phyloP scores from a whole-genome alignment of 2,329 filamentous ascomycete genomes.

The Knufia petricola region DNA sequence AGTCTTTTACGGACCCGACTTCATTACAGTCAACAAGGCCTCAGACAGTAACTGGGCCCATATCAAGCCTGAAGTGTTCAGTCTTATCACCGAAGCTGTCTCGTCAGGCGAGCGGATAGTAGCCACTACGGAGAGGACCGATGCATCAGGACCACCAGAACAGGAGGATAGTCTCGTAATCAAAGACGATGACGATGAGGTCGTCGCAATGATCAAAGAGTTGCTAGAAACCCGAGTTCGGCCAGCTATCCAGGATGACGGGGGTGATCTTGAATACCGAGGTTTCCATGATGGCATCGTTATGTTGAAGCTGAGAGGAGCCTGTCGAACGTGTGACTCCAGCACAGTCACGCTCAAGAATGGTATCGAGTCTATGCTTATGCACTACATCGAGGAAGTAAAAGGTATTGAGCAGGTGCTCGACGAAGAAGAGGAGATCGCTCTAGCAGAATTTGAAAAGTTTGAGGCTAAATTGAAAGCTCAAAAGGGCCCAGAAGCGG shows the following conservation, averaged over 20 bases:
- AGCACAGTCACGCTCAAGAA: constrained; percentile 96
- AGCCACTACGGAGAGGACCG: constrained; percentile 52
- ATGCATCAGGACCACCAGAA: constrained; percentile 40
- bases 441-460: constrained; percentile 78
- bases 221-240: constrained; percentile 88
- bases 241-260: constrained; percentile 93
- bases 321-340: constrained; percentile 90
- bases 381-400: constrained; percentile 96
- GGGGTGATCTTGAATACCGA: constrained; percentile 90
- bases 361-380: constrained; percentile 96
- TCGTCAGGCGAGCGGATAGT: constrained; percentile 76
- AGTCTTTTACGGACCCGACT: constrained; percentile 89
- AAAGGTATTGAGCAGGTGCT: constrained; percentile 83
- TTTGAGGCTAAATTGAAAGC: constrained; percentile 76
- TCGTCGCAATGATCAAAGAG: constrained; percentile 98
- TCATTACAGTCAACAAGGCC: constrained; percentile 93
- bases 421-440: constrained; percentile 84
- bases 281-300: constrained; percentile 83
- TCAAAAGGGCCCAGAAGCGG: constrained; percentile 45
- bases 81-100: constrained; percentile 85
- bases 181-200: constrained; percentile 84
- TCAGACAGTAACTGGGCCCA: constrained; percentile 85
- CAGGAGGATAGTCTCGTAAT: constrained; percentile 64
- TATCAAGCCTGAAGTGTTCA: constrained; percentile 90
- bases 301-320: constrained; percentile 76